Conservation (phyloP, 2,329 filamentous ascomycete species). For the Curvularia sp. region DNA sequence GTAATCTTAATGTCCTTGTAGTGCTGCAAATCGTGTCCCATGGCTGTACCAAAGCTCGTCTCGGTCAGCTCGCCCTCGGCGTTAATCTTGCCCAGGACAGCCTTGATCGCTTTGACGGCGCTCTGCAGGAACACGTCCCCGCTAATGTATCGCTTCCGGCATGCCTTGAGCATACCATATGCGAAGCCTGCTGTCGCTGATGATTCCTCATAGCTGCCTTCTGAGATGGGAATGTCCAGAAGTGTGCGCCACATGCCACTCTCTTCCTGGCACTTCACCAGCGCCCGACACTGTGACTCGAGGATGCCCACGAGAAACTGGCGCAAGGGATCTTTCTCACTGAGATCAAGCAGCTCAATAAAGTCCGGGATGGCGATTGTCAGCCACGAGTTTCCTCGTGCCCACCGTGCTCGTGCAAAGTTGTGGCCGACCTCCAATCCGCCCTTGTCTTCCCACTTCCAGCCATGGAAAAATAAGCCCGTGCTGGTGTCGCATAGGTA, state of each 20-base stretch:
- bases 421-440: conserved; percentile 62
- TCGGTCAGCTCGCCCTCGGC: conserved; percentile 72
- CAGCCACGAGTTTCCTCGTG: conserved; percentile 73
- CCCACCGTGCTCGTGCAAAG: conserved; percentile 64
- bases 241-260: conserved; percentile 78
- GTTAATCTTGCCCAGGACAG: conserved; percentile 71
- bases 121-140: conserved; percentile 65
- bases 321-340: conserved; percentile 66
- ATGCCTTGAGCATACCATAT: conserved; percentile 77
- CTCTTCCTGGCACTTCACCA: conserved; percentile 65
- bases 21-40: conserved; percentile 76
- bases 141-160: conserved; percentile 71
- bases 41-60: conserved; percentile 79
- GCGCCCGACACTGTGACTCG: conserved; percentile 71
- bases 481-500: conserved; percentile 76
- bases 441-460: conserved; percentile 72
- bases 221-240: conserved; percentile 68
- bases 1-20: conserved; percentile 79
- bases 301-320: conserved; percentile 68
- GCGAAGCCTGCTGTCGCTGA: conserved; percentile 83
- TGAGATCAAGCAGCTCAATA: conserved; percentile 72
- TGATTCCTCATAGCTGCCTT: conserved; percentile 77
- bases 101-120: conserved; percentile 70
- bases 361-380: conserved; percentile 86
- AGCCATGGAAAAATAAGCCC: conserved; percentile 81